Conservation (phyloP, 2,329 filamentous ascomycete genomes). For the Rhinocladiella similis region DNA sequence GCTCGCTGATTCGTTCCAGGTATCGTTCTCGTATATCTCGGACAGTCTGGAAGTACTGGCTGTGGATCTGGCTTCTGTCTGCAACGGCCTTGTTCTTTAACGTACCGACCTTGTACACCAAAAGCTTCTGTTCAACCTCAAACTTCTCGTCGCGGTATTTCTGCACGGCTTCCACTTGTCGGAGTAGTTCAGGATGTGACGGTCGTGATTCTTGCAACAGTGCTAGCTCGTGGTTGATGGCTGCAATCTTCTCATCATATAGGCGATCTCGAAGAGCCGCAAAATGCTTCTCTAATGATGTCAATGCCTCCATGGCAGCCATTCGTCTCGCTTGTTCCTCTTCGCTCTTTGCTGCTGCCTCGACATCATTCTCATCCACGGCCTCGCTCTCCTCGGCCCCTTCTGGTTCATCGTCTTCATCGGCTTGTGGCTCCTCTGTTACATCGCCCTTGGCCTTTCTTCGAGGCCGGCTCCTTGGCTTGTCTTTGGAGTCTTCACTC, state of each 20-base stretch:
- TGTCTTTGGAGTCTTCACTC: constrained; percentile 53
- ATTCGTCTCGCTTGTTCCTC: constrained; percentile 71
- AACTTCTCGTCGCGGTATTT: constrained; percentile 79
- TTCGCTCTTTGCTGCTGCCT: constrained; percentile 49
- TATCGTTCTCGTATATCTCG: constrained; percentile 79
- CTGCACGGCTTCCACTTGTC: constrained; percentile 85
- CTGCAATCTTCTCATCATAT: constrained; percentile 82
- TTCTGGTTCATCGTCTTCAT: constrained; percentile 52
- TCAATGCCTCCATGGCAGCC: constrained; percentile 75
- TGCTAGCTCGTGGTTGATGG: constrained; percentile 69
- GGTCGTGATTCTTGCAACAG: constrained; percentile 59
- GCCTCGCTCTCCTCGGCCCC: constrained; percentile 49
- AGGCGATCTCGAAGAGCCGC: constrained; percentile 76
- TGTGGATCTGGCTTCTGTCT: constrained; percentile 80
- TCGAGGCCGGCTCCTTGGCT: constrained; percentile 45
- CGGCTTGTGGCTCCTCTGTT: constrained; percentile 43
- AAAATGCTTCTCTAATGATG: constrained; percentile 84
- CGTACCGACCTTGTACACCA: constrained; percentile 71
- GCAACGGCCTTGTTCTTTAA: constrained; percentile 75
- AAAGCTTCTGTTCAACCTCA: constrained; percentile 70
- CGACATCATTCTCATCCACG: constrained; percentile 43
- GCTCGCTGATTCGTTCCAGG: constrained; percentile 77
- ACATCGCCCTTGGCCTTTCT: constrained; percentile 39
- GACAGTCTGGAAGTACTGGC: constrained; percentile 84
- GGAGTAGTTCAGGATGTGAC: constrained; percentile 86